These are phyloP conservation scores for Cutaneotrichosporon cutaneum DNA, from an alignment of 1,284 basidiomycete species.

Conservation along the genomic window DNA sequence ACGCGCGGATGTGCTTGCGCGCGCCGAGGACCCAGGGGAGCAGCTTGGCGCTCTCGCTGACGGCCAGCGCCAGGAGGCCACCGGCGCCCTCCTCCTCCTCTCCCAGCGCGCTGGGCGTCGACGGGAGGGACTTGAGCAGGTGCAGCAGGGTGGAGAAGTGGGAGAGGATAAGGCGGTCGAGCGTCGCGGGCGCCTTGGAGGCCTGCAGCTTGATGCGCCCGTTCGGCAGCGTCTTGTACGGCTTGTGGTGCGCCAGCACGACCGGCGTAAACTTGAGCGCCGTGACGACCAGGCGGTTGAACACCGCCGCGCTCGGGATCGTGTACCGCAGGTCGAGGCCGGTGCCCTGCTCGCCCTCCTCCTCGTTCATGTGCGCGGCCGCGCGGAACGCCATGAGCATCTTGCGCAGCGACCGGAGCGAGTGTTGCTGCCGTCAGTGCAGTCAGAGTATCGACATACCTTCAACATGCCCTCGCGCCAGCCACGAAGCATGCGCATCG, in stretches of 20 bases:
- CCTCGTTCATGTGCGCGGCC: slow-evolving; percentile 84
- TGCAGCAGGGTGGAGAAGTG: slow-evolving; percentile 83
- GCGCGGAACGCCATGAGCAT: slow-evolving; percentile 85
- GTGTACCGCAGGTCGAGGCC: slow-evolving; percentile 64
- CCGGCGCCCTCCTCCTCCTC: slow-evolving; percentile 43
- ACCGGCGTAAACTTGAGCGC: slow-evolving; percentile 88
- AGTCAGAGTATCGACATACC: slow-evolving; percentile 55
- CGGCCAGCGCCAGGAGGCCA: slow-evolving; percentile 64
- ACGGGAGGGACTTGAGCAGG: slow-evolving; percentile 73
- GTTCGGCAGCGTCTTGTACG: slow-evolving; percentile 75
- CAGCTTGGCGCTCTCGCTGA: slow-evolving; percentile 79
- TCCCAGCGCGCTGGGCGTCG: slow-evolving; percentile 48
- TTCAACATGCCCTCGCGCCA: slow-evolving; percentile 93
- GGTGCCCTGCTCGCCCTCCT: slow-evolving; percentile 56
- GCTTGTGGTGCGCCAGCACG: slow-evolving; percentile 80
- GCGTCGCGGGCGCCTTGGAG: slow-evolving; percentile 59
- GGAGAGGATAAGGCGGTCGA: slow-evolving; percentile 87
- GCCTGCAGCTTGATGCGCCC: slow-evolving; percentile 66
- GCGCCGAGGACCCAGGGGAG: slow-evolving; percentile 80
- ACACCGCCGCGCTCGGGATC: slow-evolving; percentile 79
- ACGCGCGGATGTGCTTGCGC: slow-evolving; percentile 76
- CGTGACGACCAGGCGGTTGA: slow-evolving; percentile 87
- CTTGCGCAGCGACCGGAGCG: slow-evolving; percentile 78
- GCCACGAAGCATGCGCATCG: slow-evolving; percentile 67
- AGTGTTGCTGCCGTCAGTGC: slow-evolving; percentile 64